Base-by-base conservation (phyloP, 1,284 basidiomycete species). In the Rhizoctonia solani region DNA sequence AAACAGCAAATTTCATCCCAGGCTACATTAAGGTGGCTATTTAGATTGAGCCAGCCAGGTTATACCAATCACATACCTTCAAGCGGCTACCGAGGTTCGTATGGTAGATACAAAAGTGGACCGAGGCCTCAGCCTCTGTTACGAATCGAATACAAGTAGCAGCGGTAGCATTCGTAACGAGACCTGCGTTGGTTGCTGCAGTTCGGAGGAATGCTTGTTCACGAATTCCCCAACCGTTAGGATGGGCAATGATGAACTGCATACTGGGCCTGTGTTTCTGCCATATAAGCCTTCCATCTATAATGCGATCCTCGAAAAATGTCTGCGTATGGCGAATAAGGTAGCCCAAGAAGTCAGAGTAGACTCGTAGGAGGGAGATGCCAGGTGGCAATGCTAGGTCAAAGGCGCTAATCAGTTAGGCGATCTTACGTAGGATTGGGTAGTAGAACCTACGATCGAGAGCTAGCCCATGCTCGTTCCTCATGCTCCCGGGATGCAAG, bases 51-150 rank as follows among this genome's bases (percentile, higher is more conserved):
- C 3, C 32, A 11, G n/a, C n/a, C 3, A 32, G 9, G 14, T 37
- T 3, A n/a, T 29, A n/a, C 4, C 21, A 6, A 49, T 2, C 3
- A 4, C 30, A n/a, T 34, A 69, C 53, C 19, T 54, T 14, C 14
- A 71, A 66, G 21, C 56, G 56, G 34, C 29, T 29, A n/a, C 52
- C 49, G n/a, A 54, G 29, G 5, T 42, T 47, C 9, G 61, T 63
- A 41, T 66, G 42, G 3, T 61, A 32, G 16, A 71, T 29, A 41
- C 46, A 50, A 39, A 63, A 72, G 21, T 71, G 71, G 0, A 72
- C 67, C 9, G 68, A 70, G 0, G 71, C 71, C 42, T 72, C 71
- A 4, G 67, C 69, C 46, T 71, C 71, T 13, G 59, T 67, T 8
- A 71, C 46, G 46, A 72, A 71, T 14, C 47, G 25, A 11, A 72